These are phyloP conservation scores for Solanum medicagineum DNA, from an alignment of 257 asterid species.

Conservation along the genomic window DNA sequence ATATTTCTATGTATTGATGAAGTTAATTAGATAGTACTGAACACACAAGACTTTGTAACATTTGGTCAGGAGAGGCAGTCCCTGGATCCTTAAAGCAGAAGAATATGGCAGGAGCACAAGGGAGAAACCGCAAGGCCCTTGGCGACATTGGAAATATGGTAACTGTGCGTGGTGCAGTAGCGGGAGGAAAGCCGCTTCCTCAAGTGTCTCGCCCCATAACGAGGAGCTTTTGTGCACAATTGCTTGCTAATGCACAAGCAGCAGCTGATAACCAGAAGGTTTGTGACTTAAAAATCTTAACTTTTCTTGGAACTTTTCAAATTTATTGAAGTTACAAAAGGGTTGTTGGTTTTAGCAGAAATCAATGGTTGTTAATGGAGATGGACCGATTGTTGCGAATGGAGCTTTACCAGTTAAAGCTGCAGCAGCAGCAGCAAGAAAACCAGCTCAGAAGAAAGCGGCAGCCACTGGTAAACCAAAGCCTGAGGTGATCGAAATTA, in stretches of 20 bases:
- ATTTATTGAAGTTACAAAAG: neutral
- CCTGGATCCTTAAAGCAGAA: slow-evolving; percentile 42
- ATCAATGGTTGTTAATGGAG: slow-evolving; percentile 17
- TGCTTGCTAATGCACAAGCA: slow-evolving; percentile 69
- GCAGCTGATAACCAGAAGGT: slow-evolving; percentile 25
- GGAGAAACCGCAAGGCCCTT: slow-evolving; percentile 66
- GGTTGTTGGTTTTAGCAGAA: slow-evolving; percentile 11
- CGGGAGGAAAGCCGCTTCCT: slow-evolving; percentile 60
- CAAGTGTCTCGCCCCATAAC: slow-evolving; percentile 71
- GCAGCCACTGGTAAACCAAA: slow-evolving; percentile 25
- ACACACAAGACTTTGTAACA: neutral
- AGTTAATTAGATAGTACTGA: neutral
- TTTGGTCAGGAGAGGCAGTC: slow-evolving; percentile 30
- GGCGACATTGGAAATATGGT: slow-evolving; percentile 81
- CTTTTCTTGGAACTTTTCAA: slow-evolving; percentile 3
- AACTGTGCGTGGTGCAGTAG: slow-evolving; percentile 29
- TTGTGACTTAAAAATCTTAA: slow-evolving; percentile 25
- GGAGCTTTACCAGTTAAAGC: slow-evolving; percentile 8
- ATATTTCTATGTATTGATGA: neutral
- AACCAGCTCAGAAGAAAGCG: slow-evolving; percentile 39
- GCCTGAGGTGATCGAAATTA: slow-evolving; percentile 47
- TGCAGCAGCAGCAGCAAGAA: slow-evolving; percentile 12
- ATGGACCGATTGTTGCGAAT: slow-evolving; percentile 23
- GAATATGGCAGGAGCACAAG: slow-evolving; percentile 34
- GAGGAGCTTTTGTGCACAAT: slow-evolving; percentile 80